These are phyloP conservation scores for Globisporangium takayamanum DNA, from an alignment of 352 stramenopile genomes.

Conservation along the genomic window DNA sequence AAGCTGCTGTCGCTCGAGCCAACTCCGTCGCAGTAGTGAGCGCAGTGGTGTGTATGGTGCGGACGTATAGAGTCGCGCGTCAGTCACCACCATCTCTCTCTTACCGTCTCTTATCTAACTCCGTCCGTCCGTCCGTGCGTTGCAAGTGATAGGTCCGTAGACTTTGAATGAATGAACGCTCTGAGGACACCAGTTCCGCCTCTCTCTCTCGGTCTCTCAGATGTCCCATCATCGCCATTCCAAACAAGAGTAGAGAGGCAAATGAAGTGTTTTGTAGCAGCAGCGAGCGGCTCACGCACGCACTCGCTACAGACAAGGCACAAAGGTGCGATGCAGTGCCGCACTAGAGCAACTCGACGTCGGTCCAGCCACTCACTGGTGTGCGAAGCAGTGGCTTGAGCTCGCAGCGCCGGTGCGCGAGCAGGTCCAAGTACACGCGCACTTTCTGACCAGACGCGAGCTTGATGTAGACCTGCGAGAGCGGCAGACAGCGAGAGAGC, in stretches of 20 bases:
- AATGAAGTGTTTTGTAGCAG: neutral
- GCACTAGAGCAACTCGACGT: constrained; percentile 55
- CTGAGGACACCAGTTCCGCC: no score
- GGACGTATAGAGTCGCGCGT: neutral
- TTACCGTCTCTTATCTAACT: neutral
- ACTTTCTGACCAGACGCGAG: constrained; percentile 56
- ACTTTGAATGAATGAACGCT: neutral
- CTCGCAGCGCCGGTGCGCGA: constrained; percentile 53
- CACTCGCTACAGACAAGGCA: neutral
- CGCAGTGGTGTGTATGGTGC: neutral
- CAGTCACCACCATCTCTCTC: neutral
- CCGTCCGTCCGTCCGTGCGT: no score
- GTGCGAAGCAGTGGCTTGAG: constrained; percentile 58
- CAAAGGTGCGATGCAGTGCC: neutral
- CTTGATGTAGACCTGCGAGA: constrained; percentile 49
- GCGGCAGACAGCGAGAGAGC: neutral
- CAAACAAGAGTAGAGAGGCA: no score
- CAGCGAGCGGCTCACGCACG: neutral
- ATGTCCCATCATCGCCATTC: no score
- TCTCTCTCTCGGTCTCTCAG: no score
- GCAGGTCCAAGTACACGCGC: constrained; percentile 47
- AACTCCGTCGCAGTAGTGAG: no score
- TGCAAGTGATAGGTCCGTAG: no score
- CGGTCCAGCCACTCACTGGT: constrained; percentile 54
- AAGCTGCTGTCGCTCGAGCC: constrained; percentile 47